Conservation (phyloP, 1,139 yeast species). For the Saccharomycopsis hybrid region DNA sequence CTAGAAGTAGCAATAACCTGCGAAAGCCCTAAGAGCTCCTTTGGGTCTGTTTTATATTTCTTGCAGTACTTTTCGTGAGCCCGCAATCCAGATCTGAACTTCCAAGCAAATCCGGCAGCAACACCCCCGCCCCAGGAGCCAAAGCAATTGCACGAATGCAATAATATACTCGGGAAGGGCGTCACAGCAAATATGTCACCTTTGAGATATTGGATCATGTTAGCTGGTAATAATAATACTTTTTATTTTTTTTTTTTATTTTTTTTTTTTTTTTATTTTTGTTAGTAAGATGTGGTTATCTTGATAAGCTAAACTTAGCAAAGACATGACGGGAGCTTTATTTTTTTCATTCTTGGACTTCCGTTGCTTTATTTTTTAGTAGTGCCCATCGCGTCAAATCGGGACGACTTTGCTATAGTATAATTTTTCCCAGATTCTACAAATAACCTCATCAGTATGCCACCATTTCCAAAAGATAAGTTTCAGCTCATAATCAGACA, state of each 20-base stretch:
- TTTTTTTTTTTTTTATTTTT: too few species aligned
- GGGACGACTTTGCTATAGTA: too few species aligned
- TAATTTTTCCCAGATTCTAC: too few species aligned
- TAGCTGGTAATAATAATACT: neutral
- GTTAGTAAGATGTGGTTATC: neutral
- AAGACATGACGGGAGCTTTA: too few species aligned
- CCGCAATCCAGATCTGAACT: slow-evolving; percentile 47
- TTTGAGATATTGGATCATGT: slow-evolving; percentile 39
- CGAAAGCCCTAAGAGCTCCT: slow-evolving; percentile 47
- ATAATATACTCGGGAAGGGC: slow-evolving; percentile 37
- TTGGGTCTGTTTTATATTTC: slow-evolving; percentile 27
- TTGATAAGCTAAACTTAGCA: neutral
- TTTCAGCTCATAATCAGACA: neutral
- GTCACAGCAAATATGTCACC: slow-evolving; percentile 54
- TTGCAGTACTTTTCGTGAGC: slow-evolving; percentile 45
- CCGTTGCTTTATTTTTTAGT: too few species aligned
- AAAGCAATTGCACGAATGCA: slow-evolving; percentile 74
- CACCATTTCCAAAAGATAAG: neutral
- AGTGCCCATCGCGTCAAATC: too few species aligned
- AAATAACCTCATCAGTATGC: neutral
- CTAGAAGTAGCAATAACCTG: slow-evolving; percentile 36
- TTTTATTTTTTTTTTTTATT: neutral
- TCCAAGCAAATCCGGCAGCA: slow-evolving; percentile 44
- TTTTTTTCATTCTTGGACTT: too few species aligned
- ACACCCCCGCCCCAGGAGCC: slow-evolving; percentile 89